Evolutionary conservation across 495 filamentous ascomycete genomes (phyloP).

Genomic region (Lepidopterella palustris): DNA sequence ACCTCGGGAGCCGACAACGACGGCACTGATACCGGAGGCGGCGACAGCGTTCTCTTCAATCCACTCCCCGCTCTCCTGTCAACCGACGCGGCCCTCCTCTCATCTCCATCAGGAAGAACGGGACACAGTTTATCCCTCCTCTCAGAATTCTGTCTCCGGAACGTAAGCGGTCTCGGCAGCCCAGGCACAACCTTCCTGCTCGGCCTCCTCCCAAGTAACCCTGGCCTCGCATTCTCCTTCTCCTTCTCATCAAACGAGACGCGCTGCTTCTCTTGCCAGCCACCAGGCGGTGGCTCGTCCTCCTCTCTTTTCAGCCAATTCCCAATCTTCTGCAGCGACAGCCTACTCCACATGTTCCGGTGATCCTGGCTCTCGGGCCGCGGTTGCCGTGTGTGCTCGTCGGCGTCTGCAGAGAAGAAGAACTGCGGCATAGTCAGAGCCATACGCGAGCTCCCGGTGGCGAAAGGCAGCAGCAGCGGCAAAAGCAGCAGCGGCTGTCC

Average conservation of each 20-base stretch:
- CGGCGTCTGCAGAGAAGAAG: constrained; percentile 6
- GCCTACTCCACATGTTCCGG: constrained; percentile 25
- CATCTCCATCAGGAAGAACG: constrained; percentile 46
- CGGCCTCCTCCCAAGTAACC: constrained; percentile 40
- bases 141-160: constrained; percentile 77
- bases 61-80: constrained; percentile 50
- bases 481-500: background rate
- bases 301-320: constrained; percentile 33
- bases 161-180: constrained; percentile 66
- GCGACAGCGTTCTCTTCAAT: constrained; percentile 29
- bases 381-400: constrained; percentile 20
- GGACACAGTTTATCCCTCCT: constrained; percentile 64
- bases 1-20: constrained; percentile 33
- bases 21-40: constrained; percentile 34
- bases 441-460: background rate
- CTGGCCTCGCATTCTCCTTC: constrained; percentile 21
- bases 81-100: constrained; percentile 67
- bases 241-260: constrained; percentile 14
- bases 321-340: constrained; percentile 32
- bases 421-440: constrained; percentile 20
- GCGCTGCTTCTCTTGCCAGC: constrained; percentile 11
- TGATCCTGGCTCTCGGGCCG: constrained; percentile 22
- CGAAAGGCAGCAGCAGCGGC: background rate
- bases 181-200: constrained; percentile 70
- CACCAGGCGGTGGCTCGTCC: constrained; percentile 19